Evolutionary conservation across 208 protist genomes (phyloP).

Genomic region (Trichomonas tenax): DNA sequence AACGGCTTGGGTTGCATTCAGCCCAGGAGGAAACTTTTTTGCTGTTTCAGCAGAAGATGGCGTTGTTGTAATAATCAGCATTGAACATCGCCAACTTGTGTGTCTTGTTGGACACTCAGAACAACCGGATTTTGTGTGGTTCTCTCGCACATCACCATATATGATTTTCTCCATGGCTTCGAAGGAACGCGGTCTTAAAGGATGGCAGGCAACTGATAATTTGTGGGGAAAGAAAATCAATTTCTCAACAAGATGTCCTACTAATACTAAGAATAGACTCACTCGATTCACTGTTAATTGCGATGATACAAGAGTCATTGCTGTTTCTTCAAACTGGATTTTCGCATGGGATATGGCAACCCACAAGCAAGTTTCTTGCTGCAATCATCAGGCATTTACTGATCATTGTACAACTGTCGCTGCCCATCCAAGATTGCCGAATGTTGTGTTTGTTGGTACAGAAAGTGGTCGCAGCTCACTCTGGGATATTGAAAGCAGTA

Average conservation of each 20-base stretch:
- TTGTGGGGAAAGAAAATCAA: neutral
- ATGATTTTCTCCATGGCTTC: neutral
- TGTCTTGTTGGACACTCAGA: neutral
- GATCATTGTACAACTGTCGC: neutral
- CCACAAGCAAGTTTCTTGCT: neutral
- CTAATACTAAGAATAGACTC: too few species aligned
- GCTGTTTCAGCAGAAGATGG: neutral
- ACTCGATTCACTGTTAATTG: neutral
- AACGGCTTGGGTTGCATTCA: neutral
- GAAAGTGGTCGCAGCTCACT: neutral
- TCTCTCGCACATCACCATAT: neutral
- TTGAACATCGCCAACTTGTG: neutral
- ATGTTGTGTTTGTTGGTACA: neutral
- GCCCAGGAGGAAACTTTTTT: neutral
- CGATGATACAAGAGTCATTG: neutral
- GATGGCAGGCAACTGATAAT: neutral
- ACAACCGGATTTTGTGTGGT: neutral
- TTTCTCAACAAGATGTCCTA: too few species aligned
- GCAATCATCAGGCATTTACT: neutral
- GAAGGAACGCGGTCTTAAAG: neutral
- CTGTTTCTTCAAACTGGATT: neutral
- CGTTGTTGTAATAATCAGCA: neutral
- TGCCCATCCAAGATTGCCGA: neutral
- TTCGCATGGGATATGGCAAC: neutral
- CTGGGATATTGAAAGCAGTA: neutral